Base-by-base conservation (phyloP, 495 filamentous ascomycete genomes). In the Trichoderma asperelloides region DNA sequence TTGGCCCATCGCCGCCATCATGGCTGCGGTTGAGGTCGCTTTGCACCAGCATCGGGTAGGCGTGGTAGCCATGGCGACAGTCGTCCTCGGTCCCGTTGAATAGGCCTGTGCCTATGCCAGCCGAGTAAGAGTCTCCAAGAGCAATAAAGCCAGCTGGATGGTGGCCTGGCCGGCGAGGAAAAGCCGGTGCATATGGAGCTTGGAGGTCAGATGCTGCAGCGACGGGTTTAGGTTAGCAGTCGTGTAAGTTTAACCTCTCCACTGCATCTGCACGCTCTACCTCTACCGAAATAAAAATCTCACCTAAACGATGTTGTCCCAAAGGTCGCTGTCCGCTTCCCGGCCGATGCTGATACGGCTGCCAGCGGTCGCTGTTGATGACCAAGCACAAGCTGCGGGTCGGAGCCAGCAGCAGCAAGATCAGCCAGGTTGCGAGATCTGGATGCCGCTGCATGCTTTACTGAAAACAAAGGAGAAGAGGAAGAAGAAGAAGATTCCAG, bases 91-190 rank as follows among this genome's bases (percentile, higher is more conserved):
- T 75, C 62, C 71, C 74, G 25, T 75, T 69, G 66, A 76, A 63
- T 2, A 60, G 55, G 41, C 72, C 72, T 11, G 79, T 80, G 25
- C 81, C 81, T 57, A 82, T 80, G 27, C 81, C 80, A 3, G 80
- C 77, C 39, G 76, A 78, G 65, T 82, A 84, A 11, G 80, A 82
- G 67, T 84, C 81, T 9, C 81, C 81, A 43, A 82, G 71, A 16
- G 79, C 75, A 63, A 74, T 73, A 68, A 80, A 81, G 47, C 76
- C 77, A 5, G 69, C 65, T n/a, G 66, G 66, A 28, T 21, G 66
- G 2, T 27, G 8, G 39, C 40, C 57, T 3, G 66, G 66, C 2
- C 41, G 33, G 57, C 40, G 21, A 21, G 66, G 66, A 51, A 67
- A 63, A 13, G 37, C 21, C 21, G 57, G 57, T 16, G 9, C 49